These are phyloP conservation scores for Gonapodya sp. DNA, from an alignment of 192 early-diverging fungal species.

Conservation along the genomic window DNA sequence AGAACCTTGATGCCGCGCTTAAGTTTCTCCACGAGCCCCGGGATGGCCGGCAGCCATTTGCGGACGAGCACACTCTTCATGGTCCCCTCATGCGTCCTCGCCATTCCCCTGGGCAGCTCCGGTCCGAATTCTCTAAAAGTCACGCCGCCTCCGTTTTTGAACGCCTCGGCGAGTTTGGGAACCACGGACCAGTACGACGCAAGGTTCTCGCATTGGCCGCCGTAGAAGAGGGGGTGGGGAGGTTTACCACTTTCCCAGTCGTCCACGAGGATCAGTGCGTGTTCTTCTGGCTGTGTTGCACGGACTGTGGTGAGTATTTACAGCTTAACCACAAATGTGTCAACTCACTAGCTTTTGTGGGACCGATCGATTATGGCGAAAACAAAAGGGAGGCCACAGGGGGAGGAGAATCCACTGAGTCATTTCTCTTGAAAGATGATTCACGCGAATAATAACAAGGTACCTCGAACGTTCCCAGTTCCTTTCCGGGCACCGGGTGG, in stretches of 20 bases:
- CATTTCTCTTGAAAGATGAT: no score
- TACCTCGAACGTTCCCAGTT: slow-evolving; percentile 8
- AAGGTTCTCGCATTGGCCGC: slow-evolving; percentile 6
- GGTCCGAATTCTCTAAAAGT: neutral
- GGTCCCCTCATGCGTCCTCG: neutral
- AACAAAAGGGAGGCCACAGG: neutral
- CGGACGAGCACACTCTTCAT: slow-evolving; percentile 2
- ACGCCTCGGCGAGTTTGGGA: slow-evolving; percentile 4
- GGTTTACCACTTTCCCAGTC: neutral
- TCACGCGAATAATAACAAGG: no score
- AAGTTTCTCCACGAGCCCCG: slow-evolving; percentile 1
- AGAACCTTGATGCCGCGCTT: neutral
- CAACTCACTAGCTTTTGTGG: neutral
- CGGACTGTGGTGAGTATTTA: no score
- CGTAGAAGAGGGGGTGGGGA: slow-evolving; percentile 8
- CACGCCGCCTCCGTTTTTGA: slow-evolving; percentile 1
- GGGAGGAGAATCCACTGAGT: neutral
- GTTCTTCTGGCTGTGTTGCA: slow-evolving; percentile 3
- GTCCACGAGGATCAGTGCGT: slow-evolving; percentile 8
- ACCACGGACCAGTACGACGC: slow-evolving; percentile 6
- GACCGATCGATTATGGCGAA: neutral
- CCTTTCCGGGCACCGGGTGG: neutral
- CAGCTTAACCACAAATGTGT: no score
- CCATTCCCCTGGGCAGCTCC: slow-evolving; percentile 4
- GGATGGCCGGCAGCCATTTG: slow-evolving; percentile 7